Evolutionary conservation across 2,329 filamentous ascomycete genomes (phyloP), one percentile per base, ranked within the genome.

Genomic region (Claviceps pazoutovae): DNA sequence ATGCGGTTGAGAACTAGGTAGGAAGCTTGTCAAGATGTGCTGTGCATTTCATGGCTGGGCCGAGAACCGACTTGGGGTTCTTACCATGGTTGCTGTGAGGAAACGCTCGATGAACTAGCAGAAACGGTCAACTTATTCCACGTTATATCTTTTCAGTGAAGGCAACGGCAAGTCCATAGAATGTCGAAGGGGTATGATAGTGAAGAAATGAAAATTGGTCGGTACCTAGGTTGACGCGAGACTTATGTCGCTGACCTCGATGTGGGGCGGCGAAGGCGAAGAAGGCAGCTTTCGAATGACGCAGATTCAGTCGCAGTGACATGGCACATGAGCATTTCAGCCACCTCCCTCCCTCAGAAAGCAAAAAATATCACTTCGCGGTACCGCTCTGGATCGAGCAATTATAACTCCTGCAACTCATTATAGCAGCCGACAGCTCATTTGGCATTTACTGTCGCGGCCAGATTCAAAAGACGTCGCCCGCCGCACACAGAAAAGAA

Each of bases 1-100:
- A 69, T 52, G 66, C 67, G 36, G 71, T 30, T 37, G 52, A 42
- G 41, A 46, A 55, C 53, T 55, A 34, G 26, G 6, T n/a, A 46
- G 8, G 8, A 5, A 17, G 21, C 23, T 46, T 6, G 26, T 42
- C 37, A 38, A 26, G 11, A 41, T 21, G 11, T 16, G 50, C n/a
- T 19, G 11, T 11, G 50, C 23, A 11, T 7, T 38, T 34, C 43
- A 44, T 46, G 30, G 34, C 37, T 43, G 43, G 36, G 14, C 30
- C 5, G 19, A 43, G 34, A n/a, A 19, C 16, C 8, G 19, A 5
- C 16, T 46, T 6, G 45, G 30, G 5, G 19, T n/a, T 21, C n/a
- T 26, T 51, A 46, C 49, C 49, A 51, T 51, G 36, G 17, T 46
- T 21, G 48, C 19, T 38, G 48, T 26, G 21, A 17, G 48, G 16